phyloP scores from a whole-genome alignment of 2,329 filamentous ascomycete species.

The Neoarthrinium moseri region DNA sequence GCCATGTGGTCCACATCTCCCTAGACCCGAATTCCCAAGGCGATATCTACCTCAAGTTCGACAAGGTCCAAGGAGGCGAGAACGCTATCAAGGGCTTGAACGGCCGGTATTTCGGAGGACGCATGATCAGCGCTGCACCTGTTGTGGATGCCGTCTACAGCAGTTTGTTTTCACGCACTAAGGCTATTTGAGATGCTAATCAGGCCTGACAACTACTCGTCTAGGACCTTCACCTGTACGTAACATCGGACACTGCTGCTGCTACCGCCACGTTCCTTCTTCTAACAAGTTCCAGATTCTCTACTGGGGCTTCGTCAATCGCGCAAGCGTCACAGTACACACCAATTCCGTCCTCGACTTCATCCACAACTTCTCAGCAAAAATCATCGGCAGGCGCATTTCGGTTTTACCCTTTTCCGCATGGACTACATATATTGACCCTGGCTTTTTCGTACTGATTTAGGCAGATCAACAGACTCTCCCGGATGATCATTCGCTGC shows the following conservation, averaged over 20 bases:
- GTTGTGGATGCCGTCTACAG: conserved; percentile 99
- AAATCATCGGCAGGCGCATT: conserved; percentile 1
- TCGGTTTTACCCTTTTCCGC: conserved; percentile 7
- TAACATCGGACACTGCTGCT: neutral
- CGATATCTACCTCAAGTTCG: conserved; percentile 98
- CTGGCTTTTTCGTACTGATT: conserved; percentile 8
- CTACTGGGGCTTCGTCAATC: neutral
- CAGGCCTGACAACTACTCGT: conserved; percentile 32
- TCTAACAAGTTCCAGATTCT: neutral
- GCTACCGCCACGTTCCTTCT: too few relatives aligned
- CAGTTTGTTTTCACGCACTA: conserved; percentile 87
- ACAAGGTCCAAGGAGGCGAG: conserved; percentile 89
- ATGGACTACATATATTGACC: conserved; percentile 5
- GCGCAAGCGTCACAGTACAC: too few relatives aligned
- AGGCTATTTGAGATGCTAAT: conserved; percentile 72
- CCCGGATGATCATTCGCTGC: too few relatives aligned
- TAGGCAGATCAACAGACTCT: conserved; percentile 2
- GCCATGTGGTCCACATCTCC: conserved; percentile 94
- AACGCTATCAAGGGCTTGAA: conserved; percentile 98
- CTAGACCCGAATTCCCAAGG: conserved; percentile 91
- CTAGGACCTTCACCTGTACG: conserved; percentile 8
- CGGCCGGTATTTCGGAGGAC: conserved; percentile 90
- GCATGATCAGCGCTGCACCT: conserved; percentile 89
- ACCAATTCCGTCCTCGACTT: neutral
- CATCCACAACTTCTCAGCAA: neutral